Evolutionary conservation across 768 basidiomycete species (phyloP), one percentile per base, ranked within the genome.

Genomic region (Neoboletus magnificus): DNA sequence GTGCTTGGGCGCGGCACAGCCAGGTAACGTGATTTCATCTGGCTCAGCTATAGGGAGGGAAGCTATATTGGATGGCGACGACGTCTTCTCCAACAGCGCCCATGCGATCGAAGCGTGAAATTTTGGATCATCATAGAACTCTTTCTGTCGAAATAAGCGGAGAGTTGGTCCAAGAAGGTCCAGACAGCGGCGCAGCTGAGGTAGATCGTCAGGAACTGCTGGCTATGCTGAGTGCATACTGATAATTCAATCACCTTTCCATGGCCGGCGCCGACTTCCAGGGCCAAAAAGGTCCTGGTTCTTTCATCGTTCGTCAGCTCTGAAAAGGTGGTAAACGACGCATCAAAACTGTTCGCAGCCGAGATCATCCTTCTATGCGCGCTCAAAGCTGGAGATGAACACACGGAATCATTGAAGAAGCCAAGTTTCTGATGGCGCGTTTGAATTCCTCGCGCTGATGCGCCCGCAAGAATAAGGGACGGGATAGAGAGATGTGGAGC

Each of bases 31-130:
- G 48, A 54, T 40, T 20, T 56, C 57, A n/a, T 46, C 52, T 36
- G 36, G 40, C 25, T 50, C 54, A 20, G 44, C 22, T 10, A 30
- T 50, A 7, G 50, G 27, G 43, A 29, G 23, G 5, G 64, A 53
- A 18, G 54, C 23, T 55, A 50, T 39, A 43, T 56, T 29, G 35
- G 50, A 43, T 6, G 50, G 40, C 3, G 57, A 32, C 10, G 58
- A 43, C 32, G 52, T 18, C 40, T 58, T 57, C 33, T 82, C 76
- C 48, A 92, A 80, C 42, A 93, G 76, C 15, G 86, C 84, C 94
- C 95, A 97, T 11, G 85, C 92, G 52, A 97, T 84, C 2, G 93
- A 95, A 13, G 89, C 81, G 66, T 98, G 95, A 65, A 94, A 97
- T 43, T 86, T 82, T 20, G 95, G 93, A 30, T 82, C 74, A 33